These are phyloP conservation scores for Pichia insulana DNA, from an alignment of 805 yeast species.

Conservation along the genomic window DNA sequence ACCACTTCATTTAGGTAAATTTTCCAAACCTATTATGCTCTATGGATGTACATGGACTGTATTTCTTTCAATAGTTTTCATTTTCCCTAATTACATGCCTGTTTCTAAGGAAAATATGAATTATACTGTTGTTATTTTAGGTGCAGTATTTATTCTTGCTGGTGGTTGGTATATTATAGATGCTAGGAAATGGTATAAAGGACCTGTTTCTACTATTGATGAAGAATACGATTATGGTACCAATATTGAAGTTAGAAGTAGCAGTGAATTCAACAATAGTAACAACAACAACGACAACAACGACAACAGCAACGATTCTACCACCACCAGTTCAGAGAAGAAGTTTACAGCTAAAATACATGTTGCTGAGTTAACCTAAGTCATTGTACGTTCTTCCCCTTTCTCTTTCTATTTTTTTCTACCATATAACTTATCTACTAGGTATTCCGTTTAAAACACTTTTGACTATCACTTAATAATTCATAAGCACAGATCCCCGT, in stretches of 20 bases:
- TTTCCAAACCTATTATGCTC: constrained; percentile 34
- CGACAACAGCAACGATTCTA: not conserved
- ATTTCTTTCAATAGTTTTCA: constrained; percentile 38
- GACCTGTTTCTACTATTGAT: constrained; percentile 44
- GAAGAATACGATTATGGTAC: constrained; percentile 20
- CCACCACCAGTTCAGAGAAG: too few species aligned
- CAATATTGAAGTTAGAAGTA: constrained; percentile 3
- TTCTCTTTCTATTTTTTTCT: too few species aligned
- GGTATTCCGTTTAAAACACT: too few species aligned
- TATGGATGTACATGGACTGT: constrained; percentile 37
- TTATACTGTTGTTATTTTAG: constrained; percentile 45
- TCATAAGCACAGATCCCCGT: too few species aligned
- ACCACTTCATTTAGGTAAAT: constrained; percentile 38
- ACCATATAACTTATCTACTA: too few species aligned
- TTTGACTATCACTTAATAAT: too few species aligned
- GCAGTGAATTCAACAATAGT: not conserved
- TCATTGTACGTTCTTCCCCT: too few species aligned
- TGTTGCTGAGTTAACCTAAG: too few species aligned
- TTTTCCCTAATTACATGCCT: constrained; percentile 43
- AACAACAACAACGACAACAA: not conserved
- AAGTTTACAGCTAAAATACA: too few species aligned
- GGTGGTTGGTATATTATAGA: constrained; percentile 38
- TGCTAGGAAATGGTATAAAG: constrained; percentile 48
- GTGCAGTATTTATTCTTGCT: constrained; percentile 28
- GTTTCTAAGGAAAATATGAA: constrained; percentile 41